These are phyloP conservation scores for Cylindrotheca closterium DNA, from an alignment of 108 stramenopile species.

Conservation along the genomic window DNA sequence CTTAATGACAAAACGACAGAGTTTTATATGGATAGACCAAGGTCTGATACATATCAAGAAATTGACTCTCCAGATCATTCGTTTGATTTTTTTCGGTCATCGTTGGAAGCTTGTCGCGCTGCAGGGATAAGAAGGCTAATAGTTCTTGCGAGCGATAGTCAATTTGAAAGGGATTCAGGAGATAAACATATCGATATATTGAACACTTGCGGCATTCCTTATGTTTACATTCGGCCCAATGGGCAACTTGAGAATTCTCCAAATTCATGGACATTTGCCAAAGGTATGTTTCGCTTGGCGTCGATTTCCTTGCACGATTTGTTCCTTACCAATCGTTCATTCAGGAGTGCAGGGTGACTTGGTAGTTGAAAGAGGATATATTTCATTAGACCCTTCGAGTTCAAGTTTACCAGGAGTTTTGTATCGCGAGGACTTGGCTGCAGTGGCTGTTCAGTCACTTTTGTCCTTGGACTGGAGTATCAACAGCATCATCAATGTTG, in stretches of 20 bases:
- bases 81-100: conserved; percentile 35
- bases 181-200: conserved; percentile 45
- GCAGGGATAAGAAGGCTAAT: conserved; percentile 48
- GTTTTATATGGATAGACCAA: conserved; percentile 68
- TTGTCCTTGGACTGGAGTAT: conserved; percentile 66
- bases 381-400: background rate
- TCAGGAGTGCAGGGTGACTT: conserved; percentile 57
- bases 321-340: no score
- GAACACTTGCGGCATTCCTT: conserved; percentile 49
- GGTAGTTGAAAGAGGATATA: conserved; percentile 10
- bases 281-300: no score
- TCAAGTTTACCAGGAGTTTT: conserved; percentile 8
- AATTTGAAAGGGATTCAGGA: conserved; percentile 19
- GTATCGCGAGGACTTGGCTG: conserved; percentile 76
- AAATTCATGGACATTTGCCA: conserved; percentile 61
- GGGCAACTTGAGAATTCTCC: conserved; percentile 42
- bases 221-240: conserved; percentile 56
- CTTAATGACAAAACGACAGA: conserved; percentile 81
- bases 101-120: conserved; percentile 51
- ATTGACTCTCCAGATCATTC: conserved; percentile 21
- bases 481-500: conserved; percentile 36
- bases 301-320: no score
- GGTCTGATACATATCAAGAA: conserved; percentile 15
- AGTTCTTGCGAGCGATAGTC: conserved; percentile 58
- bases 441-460: conserved; percentile 66